These are phyloP conservation scores for Leavenworthia alabamica DNA, from an alignment of 345 rosid genomes.

Conservation along the genomic window DNA sequence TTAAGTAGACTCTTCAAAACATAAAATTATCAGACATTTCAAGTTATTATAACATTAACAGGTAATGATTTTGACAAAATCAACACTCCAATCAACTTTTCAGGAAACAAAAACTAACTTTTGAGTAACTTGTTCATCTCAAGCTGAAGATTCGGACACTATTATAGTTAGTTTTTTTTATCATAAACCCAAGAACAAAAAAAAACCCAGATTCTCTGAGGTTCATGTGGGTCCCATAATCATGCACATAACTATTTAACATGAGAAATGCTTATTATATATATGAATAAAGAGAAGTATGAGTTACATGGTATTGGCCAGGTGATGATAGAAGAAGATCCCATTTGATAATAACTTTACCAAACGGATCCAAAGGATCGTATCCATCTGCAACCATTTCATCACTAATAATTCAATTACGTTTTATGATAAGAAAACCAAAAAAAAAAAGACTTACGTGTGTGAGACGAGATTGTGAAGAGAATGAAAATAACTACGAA, in stretches of 20 bases:
- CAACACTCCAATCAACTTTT: too few species aligned
- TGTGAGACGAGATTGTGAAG: conserved; percentile 28
- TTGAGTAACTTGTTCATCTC: conserved; percentile 5
- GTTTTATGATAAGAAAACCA: too few species aligned
- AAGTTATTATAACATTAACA: not conserved
- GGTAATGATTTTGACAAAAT: not conserved
- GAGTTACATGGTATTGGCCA: conserved; percentile 41
- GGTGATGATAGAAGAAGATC: conserved; percentile 46
- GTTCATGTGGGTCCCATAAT: conserved; percentile 6
- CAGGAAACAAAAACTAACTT: conserved; percentile 16
- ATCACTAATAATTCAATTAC: not conserved
- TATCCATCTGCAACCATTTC: conserved; percentile 53
- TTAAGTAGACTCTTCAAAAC: too few species aligned
- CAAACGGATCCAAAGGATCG: conserved; percentile 82
- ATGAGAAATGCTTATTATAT: not conserved
- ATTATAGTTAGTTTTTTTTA: not conserved
- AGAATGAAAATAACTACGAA: conserved; percentile 24
- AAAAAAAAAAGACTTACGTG: conserved; percentile 48
- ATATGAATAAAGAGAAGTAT: not conserved
- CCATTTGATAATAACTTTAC: conserved; percentile 72
- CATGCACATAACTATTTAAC: not conserved
- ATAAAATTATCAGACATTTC: not conserved
- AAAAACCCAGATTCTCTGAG: not conserved
- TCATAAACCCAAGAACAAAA: conserved; percentile 22
- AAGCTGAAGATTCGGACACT: conserved; percentile 18